A percentile compares a stretch with the other conserved stretches of the same genome.
Evolutionary conservation across 176 grass and related monocot genomes (phyloP).

Genomic region (Stipa capillata): DNA sequence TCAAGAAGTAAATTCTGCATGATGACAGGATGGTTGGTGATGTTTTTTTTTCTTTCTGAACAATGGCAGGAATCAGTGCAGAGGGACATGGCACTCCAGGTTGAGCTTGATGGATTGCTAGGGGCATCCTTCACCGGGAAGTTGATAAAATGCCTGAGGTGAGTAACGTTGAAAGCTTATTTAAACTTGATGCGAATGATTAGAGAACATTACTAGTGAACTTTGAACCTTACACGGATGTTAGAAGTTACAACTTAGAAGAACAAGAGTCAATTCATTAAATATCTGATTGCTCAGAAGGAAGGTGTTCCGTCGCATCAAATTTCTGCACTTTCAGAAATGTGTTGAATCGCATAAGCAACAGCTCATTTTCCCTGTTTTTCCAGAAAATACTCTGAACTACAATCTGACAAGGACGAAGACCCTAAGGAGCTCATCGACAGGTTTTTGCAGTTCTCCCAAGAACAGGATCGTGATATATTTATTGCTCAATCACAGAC

Average conservation of each 20-base stretch:
- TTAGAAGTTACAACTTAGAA: too few species aligned
- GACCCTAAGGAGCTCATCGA: slow-evolving; percentile 61
- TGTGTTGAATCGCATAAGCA: too few species aligned
- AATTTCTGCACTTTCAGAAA: too few species aligned
- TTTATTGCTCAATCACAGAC: slow-evolving; percentile 49
- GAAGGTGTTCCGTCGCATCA: too few species aligned
- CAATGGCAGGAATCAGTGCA: slow-evolving; percentile 54
- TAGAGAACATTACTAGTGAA: too few species aligned
- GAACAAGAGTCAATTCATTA: neutral
- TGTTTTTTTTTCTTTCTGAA: neutral
- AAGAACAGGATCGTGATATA: slow-evolving; percentile 47
- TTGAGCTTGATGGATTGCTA: slow-evolving; percentile 66
- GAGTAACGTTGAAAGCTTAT: neutral
- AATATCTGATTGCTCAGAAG: too few species aligned
- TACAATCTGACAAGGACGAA: slow-evolving; percentile 67
- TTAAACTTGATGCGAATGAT: neutral
- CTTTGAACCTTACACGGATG: neutral
- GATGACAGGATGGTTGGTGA: neutral
- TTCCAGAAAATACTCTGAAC: slow-evolving; percentile 61
- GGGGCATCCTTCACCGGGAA: slow-evolving; percentile 66
- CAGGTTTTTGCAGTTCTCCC: slow-evolving; percentile 65
- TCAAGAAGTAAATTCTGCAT: neutral
- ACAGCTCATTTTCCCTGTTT: neutral
- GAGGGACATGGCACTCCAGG: slow-evolving; percentile 62
- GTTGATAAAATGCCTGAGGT: slow-evolving; percentile 73